Conservation (phyloP, 345 rosid species). For the Salix udensis region DNA sequence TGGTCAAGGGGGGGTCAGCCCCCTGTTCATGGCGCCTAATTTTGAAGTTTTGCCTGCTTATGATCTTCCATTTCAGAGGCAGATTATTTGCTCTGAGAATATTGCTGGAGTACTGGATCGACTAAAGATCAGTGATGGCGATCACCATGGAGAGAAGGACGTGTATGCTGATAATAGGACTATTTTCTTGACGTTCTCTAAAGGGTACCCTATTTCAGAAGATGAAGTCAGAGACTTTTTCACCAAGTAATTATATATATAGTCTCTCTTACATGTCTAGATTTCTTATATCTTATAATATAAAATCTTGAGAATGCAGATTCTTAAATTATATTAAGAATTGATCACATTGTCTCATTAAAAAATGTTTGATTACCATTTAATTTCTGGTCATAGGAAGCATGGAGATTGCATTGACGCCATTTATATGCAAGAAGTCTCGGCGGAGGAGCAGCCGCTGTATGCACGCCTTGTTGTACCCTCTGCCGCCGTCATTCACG, state of each 20-base stretch:
- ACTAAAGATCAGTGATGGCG: not conserved
- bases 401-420: constrained; percentile 51
- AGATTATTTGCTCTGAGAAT: constrained; percentile 8
- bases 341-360: not conserved
- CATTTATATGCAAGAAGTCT: constrained; percentile 48
- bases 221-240: constrained; percentile 52
- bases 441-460: constrained; percentile 37
- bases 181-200: constrained; percentile 71
- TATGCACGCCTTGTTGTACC: constrained; percentile 50
- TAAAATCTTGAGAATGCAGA: not conserved
- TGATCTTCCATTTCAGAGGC: constrained; percentile 1
- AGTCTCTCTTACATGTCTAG: not conserved
- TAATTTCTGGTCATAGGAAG: constrained; percentile 29
- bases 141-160: not conserved
- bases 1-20: not conserved
- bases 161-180: constrained; percentile 43
- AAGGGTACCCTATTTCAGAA: constrained; percentile 59
- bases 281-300: too few relatives aligned
- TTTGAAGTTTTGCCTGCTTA: not conserved
- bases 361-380: too few relatives aligned
- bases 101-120: constrained; percentile 9
- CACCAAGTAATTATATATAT: constrained; percentile 32
- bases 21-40: not conserved
- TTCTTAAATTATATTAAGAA: not conserved
- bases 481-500: constrained; percentile 19